A percentile compares a stretch with the other conserved stretches of the same genome.
phyloP scores from a whole-genome alignment of 2,329 filamentous ascomycete genomes.

The Trichoderma asperellum region DNA sequence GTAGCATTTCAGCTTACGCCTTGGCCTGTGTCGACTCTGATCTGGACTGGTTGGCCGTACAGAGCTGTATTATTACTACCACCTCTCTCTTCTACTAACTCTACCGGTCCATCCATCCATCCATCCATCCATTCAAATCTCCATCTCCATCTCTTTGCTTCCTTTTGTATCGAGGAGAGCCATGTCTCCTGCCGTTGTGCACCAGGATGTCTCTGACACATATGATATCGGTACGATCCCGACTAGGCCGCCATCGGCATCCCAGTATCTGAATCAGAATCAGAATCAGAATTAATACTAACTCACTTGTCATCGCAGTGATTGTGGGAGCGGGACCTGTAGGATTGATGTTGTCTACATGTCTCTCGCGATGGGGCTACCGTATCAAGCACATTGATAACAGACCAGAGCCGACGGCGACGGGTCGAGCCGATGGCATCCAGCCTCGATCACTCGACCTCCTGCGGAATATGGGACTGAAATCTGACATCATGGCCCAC shows the following conservation, averaged over 20 bases:
- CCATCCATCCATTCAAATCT: background rate
- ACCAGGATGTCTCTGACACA: slow-evolving; percentile 20
- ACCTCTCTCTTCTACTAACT: background rate
- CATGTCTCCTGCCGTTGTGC: slow-evolving; percentile 21
- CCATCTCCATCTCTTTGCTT: background rate
- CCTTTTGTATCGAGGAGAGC: background rate
- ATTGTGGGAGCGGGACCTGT: slow-evolving; percentile 90
- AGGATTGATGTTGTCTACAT: slow-evolving; percentile 84
- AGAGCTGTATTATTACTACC: background rate
- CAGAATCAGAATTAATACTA: background rate
- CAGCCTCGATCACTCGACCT: slow-evolving; percentile 88
- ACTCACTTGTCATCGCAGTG: slow-evolving; percentile 52
- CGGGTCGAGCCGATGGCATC: slow-evolving; percentile 88
- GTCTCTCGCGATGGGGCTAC: slow-evolving; percentile 90
- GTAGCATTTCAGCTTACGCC: background rate
- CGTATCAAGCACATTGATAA: slow-evolving; percentile 95
- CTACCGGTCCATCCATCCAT: background rate
- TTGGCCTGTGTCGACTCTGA: background rate
- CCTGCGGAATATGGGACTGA: slow-evolving; percentile 85
- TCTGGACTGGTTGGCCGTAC: background rate
- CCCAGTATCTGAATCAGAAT: background rate
- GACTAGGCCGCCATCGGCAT: background rate
- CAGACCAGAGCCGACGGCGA: slow-evolving; percentile 78
- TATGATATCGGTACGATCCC: slow-evolving; percentile 25
- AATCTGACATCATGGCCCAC: slow-evolving; percentile 84